Base-by-base conservation (phyloP, 2,329 filamentous ascomycete species). In the Calonectria montana region DNA sequence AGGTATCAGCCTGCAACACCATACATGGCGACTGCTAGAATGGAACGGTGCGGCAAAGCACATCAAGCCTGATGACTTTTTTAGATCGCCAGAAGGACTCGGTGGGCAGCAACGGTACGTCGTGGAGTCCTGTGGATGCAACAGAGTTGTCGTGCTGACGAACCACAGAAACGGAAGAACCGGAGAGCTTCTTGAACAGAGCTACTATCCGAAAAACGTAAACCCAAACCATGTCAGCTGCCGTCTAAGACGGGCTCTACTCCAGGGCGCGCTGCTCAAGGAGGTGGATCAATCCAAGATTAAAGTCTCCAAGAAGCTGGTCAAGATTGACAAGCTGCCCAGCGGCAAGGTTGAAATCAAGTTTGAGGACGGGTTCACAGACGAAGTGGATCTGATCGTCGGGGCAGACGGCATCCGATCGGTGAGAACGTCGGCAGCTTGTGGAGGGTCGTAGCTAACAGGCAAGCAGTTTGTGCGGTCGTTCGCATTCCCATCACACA, bases 371-470 rank as follows among this genome's bases (percentile, higher is more conserved):
- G 84, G 84, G 4, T 76, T 75, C 5, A 64, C 55, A 0, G 83
- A 83, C 2, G 77, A 82, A 18, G 83, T 83, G 3, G 87, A 88
- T 72, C 76, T 90, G 0, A 82, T 89, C 1, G 83, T 90, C 2
- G 88, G 87, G 0, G 88, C 86, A 5, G 87, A 90, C 75, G 87
- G 88, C 3, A 89, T 89, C 64, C 84, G 87, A 69, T 88, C 87
- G 5, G 84, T 87, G 74, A 41, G 80, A 18, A 25, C 16, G 10
- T 3, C 25, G 9, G 4, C 45, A 10, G 3, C 4, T 47, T 23
- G 4, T 12, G 5, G n/a, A 48, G 45, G 21, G 53, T 23, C n/a
- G 29, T 15, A 29, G 23, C 21, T 63, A 55, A 63, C 13, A 55
- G 27, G 29, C 15, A 23, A 8, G n/a, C 12, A 86, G 86, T 79